These are phyloP conservation scores for Trapa incisa DNA, from an alignment of 345 rosid genomes.

Conservation along the genomic window DNA sequence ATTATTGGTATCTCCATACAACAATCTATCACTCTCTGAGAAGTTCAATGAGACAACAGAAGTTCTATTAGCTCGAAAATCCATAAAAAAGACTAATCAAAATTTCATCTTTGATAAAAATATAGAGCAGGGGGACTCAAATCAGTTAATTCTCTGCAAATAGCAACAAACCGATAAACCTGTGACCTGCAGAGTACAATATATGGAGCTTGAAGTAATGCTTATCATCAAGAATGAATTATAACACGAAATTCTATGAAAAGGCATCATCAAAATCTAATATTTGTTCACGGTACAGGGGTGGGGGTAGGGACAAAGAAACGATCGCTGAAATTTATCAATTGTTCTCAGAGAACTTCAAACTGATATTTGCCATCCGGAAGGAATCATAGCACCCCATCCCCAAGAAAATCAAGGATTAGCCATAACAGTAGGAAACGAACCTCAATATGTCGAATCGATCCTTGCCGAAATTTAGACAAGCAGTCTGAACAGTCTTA, in stretches of 20 bases:
- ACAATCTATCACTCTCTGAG: background rate
- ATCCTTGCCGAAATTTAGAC: slow-evolving; percentile 84
- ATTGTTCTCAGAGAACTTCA: too few relatives aligned
- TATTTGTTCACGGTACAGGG: too few relatives aligned
- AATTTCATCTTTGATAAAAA: background rate
- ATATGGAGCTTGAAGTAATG: background rate
- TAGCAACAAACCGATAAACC: background rate
- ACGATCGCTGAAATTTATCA: too few relatives aligned
- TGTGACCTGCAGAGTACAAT: background rate
- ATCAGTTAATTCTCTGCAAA: background rate
- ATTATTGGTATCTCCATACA: background rate
- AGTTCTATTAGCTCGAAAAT: background rate
- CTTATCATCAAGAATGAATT: background rate
- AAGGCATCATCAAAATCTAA: too few relatives aligned
- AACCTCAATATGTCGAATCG: slow-evolving; percentile 95
- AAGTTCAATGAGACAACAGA: background rate
- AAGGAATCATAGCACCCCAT: too few relatives aligned
- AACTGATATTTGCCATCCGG: too few relatives aligned
- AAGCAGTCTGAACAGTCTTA: slow-evolving; percentile 69
- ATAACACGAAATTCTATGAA: too few relatives aligned
- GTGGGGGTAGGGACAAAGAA: too few relatives aligned
- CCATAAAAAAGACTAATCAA: background rate
- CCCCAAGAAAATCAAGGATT: background rate
- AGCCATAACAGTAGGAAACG: slow-evolving; percentile 6
- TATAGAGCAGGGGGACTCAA: background rate